These are phyloP conservation scores for Crotalaria pallida DNA, from an alignment of 306 rosid genomes.

Conservation along the genomic window DNA sequence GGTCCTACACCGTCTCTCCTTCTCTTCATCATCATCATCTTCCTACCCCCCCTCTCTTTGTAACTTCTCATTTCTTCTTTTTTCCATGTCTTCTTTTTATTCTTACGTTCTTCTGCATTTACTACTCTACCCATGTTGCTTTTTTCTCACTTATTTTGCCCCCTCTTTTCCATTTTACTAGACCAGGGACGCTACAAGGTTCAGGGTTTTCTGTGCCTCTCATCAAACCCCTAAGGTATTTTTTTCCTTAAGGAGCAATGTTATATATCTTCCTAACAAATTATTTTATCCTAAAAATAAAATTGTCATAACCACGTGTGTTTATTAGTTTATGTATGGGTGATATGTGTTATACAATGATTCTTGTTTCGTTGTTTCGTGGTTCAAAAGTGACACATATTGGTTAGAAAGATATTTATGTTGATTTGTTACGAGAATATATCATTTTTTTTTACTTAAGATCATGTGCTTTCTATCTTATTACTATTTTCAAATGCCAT, in stretches of 20 bases:
- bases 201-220: conserved; percentile 49
- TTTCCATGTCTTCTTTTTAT: not conserved
- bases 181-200: conserved; percentile 34
- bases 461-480: not conserved
- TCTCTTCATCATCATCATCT: conserved; percentile 43
- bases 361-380: too few species aligned
- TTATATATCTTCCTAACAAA: too few species aligned
- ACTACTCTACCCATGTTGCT: not conserved
- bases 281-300: too few species aligned
- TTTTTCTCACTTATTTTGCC: too few species aligned
- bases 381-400: too few species aligned
- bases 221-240: conserved; percentile 50
- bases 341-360: too few species aligned
- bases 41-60: conserved; percentile 46
- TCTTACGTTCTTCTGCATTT: not conserved
- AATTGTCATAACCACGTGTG: too few species aligned
- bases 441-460: too few species aligned
- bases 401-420: too few species aligned
- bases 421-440: too few species aligned
- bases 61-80: conserved; percentile 25
- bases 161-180: conserved; percentile 7
- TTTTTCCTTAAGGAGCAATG: too few species aligned
- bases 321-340: too few species aligned
- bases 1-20: conserved; percentile 53
- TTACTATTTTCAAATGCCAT: not conserved